Percentiles rank a stretch among this genome's conserved stretches.
phyloP scores from a whole-genome alignment of 352 stramenopile genomes.

The Globisporangium takayamanum region DNA sequence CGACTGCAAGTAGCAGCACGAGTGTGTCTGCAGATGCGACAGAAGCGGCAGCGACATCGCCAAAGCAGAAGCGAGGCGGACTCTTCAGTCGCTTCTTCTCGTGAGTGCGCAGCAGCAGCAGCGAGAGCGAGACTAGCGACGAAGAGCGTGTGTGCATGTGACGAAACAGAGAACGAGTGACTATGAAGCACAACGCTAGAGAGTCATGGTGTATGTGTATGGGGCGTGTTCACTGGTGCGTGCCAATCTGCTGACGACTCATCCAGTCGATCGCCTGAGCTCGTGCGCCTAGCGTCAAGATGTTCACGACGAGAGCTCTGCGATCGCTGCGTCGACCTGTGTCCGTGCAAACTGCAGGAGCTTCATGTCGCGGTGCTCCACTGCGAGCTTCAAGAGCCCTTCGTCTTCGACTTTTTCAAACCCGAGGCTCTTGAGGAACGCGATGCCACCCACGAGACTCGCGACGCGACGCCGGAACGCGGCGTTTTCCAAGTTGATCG shows the following conservation, averaged over 20 bases:
- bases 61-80: conserved; percentile 27
- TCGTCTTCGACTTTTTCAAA: conserved; percentile 83
- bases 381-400: conserved; percentile 52
- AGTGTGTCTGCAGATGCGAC: conserved; percentile 7
- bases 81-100: conserved; percentile 76
- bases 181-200: background rate
- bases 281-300: no score
- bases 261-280: no score
- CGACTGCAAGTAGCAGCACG: conserved; percentile 7
- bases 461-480: conserved; percentile 88
- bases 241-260: no score
- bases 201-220: no score
- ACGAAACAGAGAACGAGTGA: background rate
- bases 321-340: conserved; percentile 52
- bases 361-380: conserved; percentile 53
- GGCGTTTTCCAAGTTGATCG: conserved; percentile 87
- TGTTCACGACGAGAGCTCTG: conserved; percentile 37
- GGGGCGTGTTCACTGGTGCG: background rate
- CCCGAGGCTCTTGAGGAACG: conserved; percentile 82
- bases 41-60: conserved; percentile 6
- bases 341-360: conserved; percentile 56
- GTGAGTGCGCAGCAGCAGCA: conserved; percentile 15
- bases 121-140: background rate
- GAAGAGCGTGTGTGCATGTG: background rate
- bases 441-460: conserved; percentile 74